A percentile compares a stretch with the other conserved stretches of the same genome.
Evolutionary conservation across 31 red algal genomes (phyloP).

Genomic region (Odonthalia washingtoniensis): DNA sequence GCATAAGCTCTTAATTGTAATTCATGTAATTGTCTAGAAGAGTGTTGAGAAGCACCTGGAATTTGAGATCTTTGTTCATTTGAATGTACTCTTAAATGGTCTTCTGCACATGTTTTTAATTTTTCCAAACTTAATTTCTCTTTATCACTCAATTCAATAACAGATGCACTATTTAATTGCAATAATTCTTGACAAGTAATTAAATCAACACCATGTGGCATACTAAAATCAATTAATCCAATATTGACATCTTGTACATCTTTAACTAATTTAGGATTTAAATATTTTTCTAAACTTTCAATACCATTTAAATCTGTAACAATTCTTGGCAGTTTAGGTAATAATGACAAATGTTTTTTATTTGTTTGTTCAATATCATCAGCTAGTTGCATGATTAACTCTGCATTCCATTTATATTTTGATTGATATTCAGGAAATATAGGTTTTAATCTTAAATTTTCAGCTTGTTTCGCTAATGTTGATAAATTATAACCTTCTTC

Average conservation of each 20-base stretch:
- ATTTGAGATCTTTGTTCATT: constrained; percentile 6
- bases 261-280: constrained; percentile 46
- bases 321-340: constrained; percentile 58
- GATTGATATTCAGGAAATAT: neutral
- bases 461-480: neutral
- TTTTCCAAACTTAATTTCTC: constrained; percentile 40
- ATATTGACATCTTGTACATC: constrained; percentile 60
- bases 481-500: constrained; percentile 21
- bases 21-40: constrained; percentile 3
- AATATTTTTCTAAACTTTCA: constrained; percentile 38
- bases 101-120: constrained; percentile 36
- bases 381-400: constrained; percentile 59
- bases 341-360: constrained; percentile 43
- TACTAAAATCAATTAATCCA: constrained; percentile 58
- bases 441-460: neutral
- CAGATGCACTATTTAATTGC: constrained; percentile 12
- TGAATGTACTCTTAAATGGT: neutral
- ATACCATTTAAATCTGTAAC: constrained; percentile 70
- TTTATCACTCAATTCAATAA: constrained; percentile 30
- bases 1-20: constrained; percentile 16
- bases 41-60: constrained; percentile 5
- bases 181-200: constrained; percentile 45
- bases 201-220: constrained; percentile 69
- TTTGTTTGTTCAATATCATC: constrained; percentile 70
- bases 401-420: constrained; percentile 38